phyloP scores from a whole-genome alignment of 140 eudicot species.

The Oenanthe javanica region DNA sequence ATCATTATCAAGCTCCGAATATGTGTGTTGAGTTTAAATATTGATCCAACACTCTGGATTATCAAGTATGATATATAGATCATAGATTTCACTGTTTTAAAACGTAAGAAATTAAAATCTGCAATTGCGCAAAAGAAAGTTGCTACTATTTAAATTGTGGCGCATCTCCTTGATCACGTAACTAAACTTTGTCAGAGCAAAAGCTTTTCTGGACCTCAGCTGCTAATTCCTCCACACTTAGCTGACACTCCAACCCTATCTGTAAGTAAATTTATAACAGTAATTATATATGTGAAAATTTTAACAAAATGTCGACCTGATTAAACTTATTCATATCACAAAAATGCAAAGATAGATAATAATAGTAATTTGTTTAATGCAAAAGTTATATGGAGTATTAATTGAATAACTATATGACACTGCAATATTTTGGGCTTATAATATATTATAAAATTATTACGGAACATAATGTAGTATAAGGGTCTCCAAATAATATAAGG shows the following conservation, averaged over 20 bases:
- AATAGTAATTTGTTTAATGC: no score
- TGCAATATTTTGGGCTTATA: no score
- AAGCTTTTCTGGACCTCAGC: constrained; percentile 85
- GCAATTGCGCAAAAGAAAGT: neutral
- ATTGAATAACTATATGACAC: no score
- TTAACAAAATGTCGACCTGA: neutral
- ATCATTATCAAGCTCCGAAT: no score
- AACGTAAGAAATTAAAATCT: neutral
- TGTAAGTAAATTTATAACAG: constrained; percentile 17
- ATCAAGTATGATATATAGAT: no score
- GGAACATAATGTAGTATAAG: no score
- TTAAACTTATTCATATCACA: neutral
- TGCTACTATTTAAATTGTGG: neutral
- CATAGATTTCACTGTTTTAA: neutral
- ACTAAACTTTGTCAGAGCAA: constrained; percentile 10
- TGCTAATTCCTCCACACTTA: constrained; percentile 90
- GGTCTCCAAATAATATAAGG: no score
- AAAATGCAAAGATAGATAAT: no score
- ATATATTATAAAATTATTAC: no score
- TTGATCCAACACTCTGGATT: neutral
- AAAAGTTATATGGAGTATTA: no score
- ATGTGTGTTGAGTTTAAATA: no score
- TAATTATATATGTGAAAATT: neutral
- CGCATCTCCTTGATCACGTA: neutral
- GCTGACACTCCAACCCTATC: constrained; percentile 91